Percentiles rank a stretch among this genome's conserved stretches.
These are phyloP conservation scores for Nannizzia gypsea DNA, from an alignment of 2,329 filamentous ascomycete genomes.

Conservation along the genomic window DNA sequence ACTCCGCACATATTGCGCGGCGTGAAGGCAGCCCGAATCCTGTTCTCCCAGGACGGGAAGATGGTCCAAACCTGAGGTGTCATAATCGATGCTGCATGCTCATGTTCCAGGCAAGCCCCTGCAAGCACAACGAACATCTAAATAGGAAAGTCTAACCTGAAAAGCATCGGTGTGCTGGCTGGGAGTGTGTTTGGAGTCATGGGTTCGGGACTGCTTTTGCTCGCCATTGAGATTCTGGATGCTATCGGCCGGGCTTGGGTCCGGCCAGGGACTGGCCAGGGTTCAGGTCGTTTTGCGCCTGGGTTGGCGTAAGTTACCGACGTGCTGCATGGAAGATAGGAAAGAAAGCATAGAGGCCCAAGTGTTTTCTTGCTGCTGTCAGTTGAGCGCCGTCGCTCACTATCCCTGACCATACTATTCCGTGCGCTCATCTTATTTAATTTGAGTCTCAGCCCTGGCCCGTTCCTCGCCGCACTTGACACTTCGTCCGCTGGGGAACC, in stretches of 20 bases:
- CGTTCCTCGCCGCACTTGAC: too few species aligned
- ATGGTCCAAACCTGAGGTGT: not conserved
- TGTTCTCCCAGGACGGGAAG: not conserved
- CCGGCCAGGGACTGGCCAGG: not conserved
- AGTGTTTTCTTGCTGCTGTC: too few species aligned
- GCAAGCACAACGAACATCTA: not conserved
- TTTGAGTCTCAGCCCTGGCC: not conserved
- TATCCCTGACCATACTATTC: not conserved
- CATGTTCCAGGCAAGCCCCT: not conserved
- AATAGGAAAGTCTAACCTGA: not conserved
- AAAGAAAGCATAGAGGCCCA: not conserved
- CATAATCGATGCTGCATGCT: not conserved
- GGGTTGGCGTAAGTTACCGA: not conserved
- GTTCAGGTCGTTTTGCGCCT: not conserved
- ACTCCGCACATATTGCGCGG: not conserved
- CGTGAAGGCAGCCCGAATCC: not conserved
- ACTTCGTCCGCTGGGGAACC: too few species aligned
- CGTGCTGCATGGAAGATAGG: not conserved
- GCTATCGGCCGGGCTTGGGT: not conserved
- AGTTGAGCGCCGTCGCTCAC: too few species aligned
- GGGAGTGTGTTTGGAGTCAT: not conserved
- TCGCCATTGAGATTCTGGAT: not conserved
- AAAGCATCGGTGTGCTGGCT: not conserved
- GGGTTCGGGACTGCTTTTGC: not conserved
- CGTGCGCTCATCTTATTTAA: not conserved